phyloP scores from a whole-genome alignment of 2,329 filamentous ascomycete genomes.

The Fusarium tuaranense region DNA sequence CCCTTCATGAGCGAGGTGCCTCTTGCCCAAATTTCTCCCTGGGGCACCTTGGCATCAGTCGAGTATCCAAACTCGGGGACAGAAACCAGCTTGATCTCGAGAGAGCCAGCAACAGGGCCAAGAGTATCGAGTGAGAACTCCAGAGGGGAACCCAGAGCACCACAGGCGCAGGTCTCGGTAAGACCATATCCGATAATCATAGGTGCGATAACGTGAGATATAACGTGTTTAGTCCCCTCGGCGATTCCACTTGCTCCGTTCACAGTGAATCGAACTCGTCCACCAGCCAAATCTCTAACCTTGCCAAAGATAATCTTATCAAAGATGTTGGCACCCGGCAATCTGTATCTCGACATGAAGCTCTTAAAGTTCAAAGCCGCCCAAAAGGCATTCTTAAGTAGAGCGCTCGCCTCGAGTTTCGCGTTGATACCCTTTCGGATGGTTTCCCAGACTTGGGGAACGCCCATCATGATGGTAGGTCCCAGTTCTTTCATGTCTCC shows the following conservation, averaged over 20 bases:
- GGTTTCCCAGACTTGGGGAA: slow-evolving; percentile 96
- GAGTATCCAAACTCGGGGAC: slow-evolving; percentile 87
- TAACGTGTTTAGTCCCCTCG: slow-evolving; percentile 86
- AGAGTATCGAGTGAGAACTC: slow-evolving; percentile 83
- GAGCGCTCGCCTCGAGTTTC: slow-evolving; percentile 77
- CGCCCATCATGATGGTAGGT: slow-evolving; percentile 90
- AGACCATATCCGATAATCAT: slow-evolving; percentile 96
- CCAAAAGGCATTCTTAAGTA: slow-evolving; percentile 84
- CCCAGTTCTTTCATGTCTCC: slow-evolving; percentile 93
- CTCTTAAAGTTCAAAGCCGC: slow-evolving; percentile 69
- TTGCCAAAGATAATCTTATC: slow-evolving; percentile 90
- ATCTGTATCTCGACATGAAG: slow-evolving; percentile 66
- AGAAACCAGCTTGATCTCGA: slow-evolving; percentile 93
- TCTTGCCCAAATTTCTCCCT: slow-evolving; percentile 92
- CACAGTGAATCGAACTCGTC: slow-evolving; percentile 86
- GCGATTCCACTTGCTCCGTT: slow-evolving; percentile 95
- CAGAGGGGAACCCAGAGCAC: slow-evolving; percentile 81
- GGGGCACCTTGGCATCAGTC: slow-evolving; percentile 78
- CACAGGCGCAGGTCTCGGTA: slow-evolving; percentile 90
- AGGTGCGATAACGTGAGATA: slow-evolving; percentile 90
- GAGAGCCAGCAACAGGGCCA: slow-evolving; percentile 79
- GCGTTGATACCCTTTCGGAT: slow-evolving; percentile 91
- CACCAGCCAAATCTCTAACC: slow-evolving; percentile 89
- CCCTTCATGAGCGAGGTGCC: slow-evolving; percentile 78
- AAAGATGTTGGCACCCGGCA: slow-evolving; percentile 77